Evolutionary conservation across 106 monocot species (phyloP).

Genomic region (Allium fistulosum): DNA sequence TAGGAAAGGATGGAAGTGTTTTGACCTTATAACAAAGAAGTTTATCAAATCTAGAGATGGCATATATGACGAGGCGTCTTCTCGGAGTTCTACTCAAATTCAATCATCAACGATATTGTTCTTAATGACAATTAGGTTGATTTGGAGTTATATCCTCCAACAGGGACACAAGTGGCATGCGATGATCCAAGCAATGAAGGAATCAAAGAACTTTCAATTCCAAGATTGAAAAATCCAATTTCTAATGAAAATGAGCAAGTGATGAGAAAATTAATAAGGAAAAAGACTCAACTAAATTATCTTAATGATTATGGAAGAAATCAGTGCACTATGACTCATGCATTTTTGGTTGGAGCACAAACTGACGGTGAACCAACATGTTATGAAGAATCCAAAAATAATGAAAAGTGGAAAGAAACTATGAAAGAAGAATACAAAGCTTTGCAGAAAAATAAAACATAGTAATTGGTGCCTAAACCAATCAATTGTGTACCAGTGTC

Average conservation of each 20-base stretch:
- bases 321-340: neutral
- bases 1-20: neutral
- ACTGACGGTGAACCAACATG: neutral
- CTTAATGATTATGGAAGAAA: constrained; percentile 2
- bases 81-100: neutral
- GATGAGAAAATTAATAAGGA: neutral
- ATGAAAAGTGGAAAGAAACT: neutral
- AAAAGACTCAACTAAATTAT: neutral
- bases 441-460: neutral
- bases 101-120: neutral
- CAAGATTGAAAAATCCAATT: neutral
- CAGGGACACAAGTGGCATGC: no score
- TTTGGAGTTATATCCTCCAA: no score
- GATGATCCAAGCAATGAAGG: neutral
- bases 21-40: neutral
- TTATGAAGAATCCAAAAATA: constrained; percentile 5
- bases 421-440: neutral
- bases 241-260: neutral
- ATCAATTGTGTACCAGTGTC: no score
- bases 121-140: neutral
- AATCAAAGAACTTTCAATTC: neutral
- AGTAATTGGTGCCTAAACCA: neutral
- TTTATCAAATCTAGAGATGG: neutral
- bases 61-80: neutral
- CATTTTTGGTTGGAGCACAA: neutral